Evolutionary conservation across 768 basidiomycete genomes (phyloP).

Genomic region (Cystobasidium ongulense): DNA sequence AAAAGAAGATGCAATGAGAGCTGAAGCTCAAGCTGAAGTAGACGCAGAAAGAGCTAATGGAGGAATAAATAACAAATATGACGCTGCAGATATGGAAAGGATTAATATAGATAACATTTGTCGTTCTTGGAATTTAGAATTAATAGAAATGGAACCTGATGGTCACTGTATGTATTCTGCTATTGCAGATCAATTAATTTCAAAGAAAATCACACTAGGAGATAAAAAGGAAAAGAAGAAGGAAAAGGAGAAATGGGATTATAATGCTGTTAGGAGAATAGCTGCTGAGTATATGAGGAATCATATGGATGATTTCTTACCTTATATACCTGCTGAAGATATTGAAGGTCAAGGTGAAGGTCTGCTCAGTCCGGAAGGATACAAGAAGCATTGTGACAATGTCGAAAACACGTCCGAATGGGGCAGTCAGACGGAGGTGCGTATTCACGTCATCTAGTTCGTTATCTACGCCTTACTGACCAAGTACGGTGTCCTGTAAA

Average conservation of each 20-base stretch:
- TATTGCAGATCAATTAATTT: constrained; percentile 21
- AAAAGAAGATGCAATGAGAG: constrained; percentile 15
- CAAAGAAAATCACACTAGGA: not conserved
- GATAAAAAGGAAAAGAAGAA: not conserved
- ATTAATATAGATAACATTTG: not conserved
- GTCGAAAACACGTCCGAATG: constrained; percentile 79
- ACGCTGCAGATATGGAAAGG: constrained; percentile 15
- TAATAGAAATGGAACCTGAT: constrained; percentile 30
- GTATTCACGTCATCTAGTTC: not conserved
- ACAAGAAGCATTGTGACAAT: constrained; percentile 61
- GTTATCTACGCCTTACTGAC: too few species aligned
- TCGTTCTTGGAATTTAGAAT: not conserved
- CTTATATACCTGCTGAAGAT: constrained; percentile 64
- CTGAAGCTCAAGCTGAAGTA: constrained; percentile 26
- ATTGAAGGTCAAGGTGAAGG: constrained; percentile 57
- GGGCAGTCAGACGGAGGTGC: constrained; percentile 88
- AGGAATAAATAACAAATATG: not conserved
- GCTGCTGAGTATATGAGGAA: constrained; percentile 73
- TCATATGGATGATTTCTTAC: constrained; percentile 83
- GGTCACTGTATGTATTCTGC: constrained; percentile 25
- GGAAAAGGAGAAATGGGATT: constrained; percentile 41
- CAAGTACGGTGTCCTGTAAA: too few species aligned
- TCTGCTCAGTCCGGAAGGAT: constrained; percentile 29
- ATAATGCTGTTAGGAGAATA: constrained; percentile 56
- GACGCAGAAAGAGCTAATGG: constrained; percentile 9